Evolutionary conservation across 176 grass and related monocot species (phyloP).

Genomic region (Themeda triandra): DNA sequence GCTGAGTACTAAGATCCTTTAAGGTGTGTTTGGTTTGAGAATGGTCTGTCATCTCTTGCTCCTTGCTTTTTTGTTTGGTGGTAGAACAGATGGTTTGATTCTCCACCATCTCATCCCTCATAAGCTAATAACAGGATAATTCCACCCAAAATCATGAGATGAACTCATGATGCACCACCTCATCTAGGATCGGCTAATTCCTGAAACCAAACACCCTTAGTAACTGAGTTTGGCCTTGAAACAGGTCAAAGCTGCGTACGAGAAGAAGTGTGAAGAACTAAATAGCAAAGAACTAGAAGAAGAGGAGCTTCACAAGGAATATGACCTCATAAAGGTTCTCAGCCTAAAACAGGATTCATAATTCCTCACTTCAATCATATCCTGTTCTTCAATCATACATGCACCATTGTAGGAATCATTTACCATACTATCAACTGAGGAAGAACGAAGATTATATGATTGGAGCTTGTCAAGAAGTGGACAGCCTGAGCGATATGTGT

Average conservation of each 20-base stretch:
- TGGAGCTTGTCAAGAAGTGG: conserved; percentile 91
- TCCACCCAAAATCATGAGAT: background rate
- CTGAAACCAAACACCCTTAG: background rate
- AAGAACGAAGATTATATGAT: conserved; percentile 90
- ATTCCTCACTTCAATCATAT: background rate
- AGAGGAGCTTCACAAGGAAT: conserved; percentile 58
- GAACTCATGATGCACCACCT: background rate
- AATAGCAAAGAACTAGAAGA: conserved; percentile 74
- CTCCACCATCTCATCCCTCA: background rate
- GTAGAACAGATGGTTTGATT: background rate
- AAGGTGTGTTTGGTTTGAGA: background rate
- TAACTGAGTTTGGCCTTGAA: conserved; percentile 12
- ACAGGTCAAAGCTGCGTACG: conserved; percentile 69
- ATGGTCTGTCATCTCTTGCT: background rate
- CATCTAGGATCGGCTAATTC: too few species aligned
- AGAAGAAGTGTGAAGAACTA: conserved; percentile 66
- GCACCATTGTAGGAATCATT: conserved; percentile 68
- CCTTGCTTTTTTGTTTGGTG: background rate
- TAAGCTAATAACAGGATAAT: background rate
- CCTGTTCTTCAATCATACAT: background rate
- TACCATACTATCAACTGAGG: conserved; percentile 65
- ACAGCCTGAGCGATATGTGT: conserved; percentile 78
- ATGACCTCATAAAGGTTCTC: conserved; percentile 67
- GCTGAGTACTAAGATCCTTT: background rate
- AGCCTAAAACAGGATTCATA: background rate